A percentile compares a stretch with the other conserved stretches of the same genome.
Conservation (phyloP, 2,329 filamentous ascomycete genomes). For the Penicillium carneum region DNA sequence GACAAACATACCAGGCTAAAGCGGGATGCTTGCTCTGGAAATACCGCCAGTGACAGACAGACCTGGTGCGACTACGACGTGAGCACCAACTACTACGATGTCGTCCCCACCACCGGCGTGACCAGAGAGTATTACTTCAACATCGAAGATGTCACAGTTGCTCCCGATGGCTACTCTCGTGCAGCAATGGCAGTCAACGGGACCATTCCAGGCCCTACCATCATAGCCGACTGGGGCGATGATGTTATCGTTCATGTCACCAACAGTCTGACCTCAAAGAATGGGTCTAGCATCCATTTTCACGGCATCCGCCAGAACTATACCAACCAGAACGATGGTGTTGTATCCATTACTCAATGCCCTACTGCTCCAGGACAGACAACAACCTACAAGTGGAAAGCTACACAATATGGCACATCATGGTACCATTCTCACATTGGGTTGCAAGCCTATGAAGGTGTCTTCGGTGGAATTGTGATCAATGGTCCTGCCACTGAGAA, state of each 20-base stretch:
- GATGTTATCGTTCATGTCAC: background rate
- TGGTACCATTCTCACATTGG: background rate
- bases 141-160: background rate
- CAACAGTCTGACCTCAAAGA: background rate
- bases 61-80: background rate
- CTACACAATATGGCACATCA: background rate
- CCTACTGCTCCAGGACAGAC: background rate
- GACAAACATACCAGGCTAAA: background rate
- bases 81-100: conserved; percentile 1
- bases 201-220: background rate
- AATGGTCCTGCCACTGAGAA: background rate
- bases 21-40: background rate
- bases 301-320: background rate
- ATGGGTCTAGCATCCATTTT: background rate
- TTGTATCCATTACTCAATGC: background rate
- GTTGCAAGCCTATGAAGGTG: background rate
- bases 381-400: background rate
- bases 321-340: background rate
- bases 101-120: background rate
- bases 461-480: background rate
- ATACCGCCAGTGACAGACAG: background rate
- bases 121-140: background rate
- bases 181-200: background rate
- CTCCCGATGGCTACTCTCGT: background rate
- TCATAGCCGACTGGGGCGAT: background rate